Percentiles rank a stretch among this genome's conserved stretches.
phyloP scores from a whole-genome alignment of 805 yeast species.

The Yamadazyma scolyti region DNA sequence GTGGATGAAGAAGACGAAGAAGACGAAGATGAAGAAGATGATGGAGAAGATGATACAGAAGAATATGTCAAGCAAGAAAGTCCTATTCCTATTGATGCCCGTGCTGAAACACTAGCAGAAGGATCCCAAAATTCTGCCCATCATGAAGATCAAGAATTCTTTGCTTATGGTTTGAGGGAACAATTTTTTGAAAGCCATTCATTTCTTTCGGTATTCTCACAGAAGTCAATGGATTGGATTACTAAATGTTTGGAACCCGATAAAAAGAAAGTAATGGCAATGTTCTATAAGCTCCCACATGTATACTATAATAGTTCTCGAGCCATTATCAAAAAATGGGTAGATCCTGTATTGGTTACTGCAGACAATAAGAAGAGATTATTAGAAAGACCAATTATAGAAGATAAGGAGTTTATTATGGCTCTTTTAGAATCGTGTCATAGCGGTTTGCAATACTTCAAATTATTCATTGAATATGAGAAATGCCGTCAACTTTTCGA shows the following conservation, averaged over 20 bases:
- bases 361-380: constrained; percentile 14
- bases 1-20: constrained; percentile 11
- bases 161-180: constrained; percentile 6
- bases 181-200: constrained; percentile 36
- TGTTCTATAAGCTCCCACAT: constrained; percentile 27
- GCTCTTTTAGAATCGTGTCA: constrained; percentile 3
- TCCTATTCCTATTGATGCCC: no score
- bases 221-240: constrained; percentile 31
- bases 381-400: constrained; percentile 21
- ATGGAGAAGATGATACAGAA: constrained; percentile 4
- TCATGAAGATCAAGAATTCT: background rate
- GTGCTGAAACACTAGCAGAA: no score
- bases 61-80: no score
- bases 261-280: constrained; percentile 16
- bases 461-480: constrained; percentile 1
- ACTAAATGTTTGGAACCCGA: constrained; percentile 20
- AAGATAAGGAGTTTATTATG: constrained; percentile 9
- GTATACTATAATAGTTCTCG: constrained; percentile 16
- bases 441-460: background rate
- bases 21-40: constrained; percentile 12
- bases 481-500: constrained; percentile 2
- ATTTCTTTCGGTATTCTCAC: constrained; percentile 30
- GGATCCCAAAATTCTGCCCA: no score
- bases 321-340: constrained; percentile 21
- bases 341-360: constrained; percentile 26